A percentile compares a stretch with the other conserved stretches of the same genome.
Evolutionary conservation across 2,329 filamentous ascomycete genomes (phyloP).

Genomic region (Curvularia sp.): DNA sequence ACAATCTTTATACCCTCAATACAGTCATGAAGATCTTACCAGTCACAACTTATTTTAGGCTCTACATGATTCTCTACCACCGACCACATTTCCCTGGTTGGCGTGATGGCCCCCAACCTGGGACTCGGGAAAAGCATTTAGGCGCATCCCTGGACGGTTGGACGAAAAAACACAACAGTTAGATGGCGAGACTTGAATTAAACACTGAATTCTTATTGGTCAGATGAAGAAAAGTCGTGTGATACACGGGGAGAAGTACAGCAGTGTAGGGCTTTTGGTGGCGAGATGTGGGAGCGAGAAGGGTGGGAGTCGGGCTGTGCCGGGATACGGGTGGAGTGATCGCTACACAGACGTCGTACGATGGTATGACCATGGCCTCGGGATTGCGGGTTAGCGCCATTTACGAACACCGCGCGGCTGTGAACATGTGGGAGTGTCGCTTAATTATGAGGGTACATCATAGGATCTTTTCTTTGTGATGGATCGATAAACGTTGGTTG

Average conservation of each 20-base stretch:
- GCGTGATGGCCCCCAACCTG: conserved; percentile 2
- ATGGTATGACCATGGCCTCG: conserved; percentile 6
- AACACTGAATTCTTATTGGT: background rate
- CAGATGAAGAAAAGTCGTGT: background rate
- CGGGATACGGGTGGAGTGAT: conserved; percentile 14
- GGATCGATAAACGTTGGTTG: background rate
- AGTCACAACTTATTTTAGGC: background rate
- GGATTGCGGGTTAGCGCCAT: conserved; percentile 3
- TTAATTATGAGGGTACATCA: background rate
- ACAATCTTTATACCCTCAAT: background rate
- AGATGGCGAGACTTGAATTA: conserved; percentile 1
- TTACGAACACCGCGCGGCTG: background rate
- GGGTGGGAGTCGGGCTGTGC: conserved; percentile 7
- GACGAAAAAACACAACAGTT: background rate
- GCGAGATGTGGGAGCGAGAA: conserved; percentile 6
- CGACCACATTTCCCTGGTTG: background rate
- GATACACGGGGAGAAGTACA: background rate
- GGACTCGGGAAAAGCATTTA: background rate
- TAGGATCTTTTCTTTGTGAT: background rate
- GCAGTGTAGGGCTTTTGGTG: background rate
- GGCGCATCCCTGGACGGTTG: background rate
- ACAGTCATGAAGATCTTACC: background rate
- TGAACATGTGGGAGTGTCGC: background rate
- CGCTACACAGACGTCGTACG: conserved; percentile 12
- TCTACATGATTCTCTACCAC: background rate